Conservation (phyloP, 371 early-diverging fungal species). For the Vavraia culicis region DNA sequence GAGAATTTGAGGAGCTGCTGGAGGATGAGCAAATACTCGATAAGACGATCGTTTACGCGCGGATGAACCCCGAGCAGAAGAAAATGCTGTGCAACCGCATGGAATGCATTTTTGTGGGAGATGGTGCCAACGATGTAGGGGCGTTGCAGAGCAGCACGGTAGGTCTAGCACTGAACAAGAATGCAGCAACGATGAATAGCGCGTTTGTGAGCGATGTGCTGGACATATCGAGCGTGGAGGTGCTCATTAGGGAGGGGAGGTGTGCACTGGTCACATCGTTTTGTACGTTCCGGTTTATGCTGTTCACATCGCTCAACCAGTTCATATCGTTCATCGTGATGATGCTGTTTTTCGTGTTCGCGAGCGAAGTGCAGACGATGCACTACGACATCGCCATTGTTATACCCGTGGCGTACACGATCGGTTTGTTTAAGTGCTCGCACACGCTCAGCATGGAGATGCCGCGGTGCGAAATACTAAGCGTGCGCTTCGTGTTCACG, state of each 20-base stretch:
- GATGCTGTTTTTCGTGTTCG: slow-evolving; percentile 48
- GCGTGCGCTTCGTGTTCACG: no score
- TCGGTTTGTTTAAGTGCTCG: slow-evolving; percentile 20
- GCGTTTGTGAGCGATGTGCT: slow-evolving; percentile 68
- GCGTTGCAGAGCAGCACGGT: slow-evolving; percentile 89
- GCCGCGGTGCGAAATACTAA: no score
- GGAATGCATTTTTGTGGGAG: slow-evolving; percentile 51
- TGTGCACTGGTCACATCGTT: slow-evolving; percentile 85
- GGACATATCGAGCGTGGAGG: slow-evolving; percentile 67
- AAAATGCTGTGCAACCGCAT: slow-evolving; percentile 16
- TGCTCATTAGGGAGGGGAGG: slow-evolving; percentile 77
- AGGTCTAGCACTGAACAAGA: slow-evolving; percentile 78
- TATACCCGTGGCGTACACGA: slow-evolving; percentile 24
- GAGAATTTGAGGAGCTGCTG: slow-evolving; percentile 30
- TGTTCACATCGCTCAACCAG: slow-evolving; percentile 63
- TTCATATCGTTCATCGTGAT: slow-evolving; percentile 69
- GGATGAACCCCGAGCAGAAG: slow-evolving; percentile 96
- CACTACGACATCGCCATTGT: slow-evolving; percentile 35
- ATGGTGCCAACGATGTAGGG: slow-evolving; percentile 98
- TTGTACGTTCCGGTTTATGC: slow-evolving; percentile 87
- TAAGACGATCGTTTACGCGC: slow-evolving; percentile 54
- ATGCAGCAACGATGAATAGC: slow-evolving; percentile 72
- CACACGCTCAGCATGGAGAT: no score
- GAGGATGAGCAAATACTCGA: slow-evolving; percentile 48
- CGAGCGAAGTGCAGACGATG: slow-evolving; percentile 38